A percentile compares a stretch with the other conserved stretches of the same genome.
phyloP scores from a whole-genome alignment of 768 basidiomycete species.

The Postia placenta region DNA sequence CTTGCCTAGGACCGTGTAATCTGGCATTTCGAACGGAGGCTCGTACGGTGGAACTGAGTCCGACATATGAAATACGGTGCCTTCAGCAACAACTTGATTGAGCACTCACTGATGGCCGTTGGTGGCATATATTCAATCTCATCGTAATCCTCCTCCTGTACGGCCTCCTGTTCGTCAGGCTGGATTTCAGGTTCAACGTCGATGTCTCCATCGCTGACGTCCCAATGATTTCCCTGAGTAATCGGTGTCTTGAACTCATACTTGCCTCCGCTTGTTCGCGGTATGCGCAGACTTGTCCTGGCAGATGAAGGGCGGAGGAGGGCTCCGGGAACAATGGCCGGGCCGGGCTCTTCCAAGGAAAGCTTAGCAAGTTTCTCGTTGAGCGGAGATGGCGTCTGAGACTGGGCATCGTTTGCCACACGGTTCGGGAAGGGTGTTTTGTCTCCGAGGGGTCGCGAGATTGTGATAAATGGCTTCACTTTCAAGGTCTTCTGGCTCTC shows the following conservation, averaged over 20 bases:
- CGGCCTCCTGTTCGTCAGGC: slow-evolving; percentile 18
- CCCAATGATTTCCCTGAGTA: slow-evolving; percentile 67
- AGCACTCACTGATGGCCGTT: slow-evolving; percentile 38
- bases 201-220: slow-evolving; percentile 55
- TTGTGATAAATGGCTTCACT: slow-evolving; percentile 19
- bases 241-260: slow-evolving; percentile 56
- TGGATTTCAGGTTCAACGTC: slow-evolving; percentile 24
- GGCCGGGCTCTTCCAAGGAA: slow-evolving; percentile 21
- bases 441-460: slow-evolving; percentile 53
- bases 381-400: slow-evolving; percentile 28
- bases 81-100: neutral
- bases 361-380: slow-evolving; percentile 31
- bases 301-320: slow-evolving; percentile 60
- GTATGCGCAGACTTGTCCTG: slow-evolving; percentile 55
- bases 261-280: slow-evolving; percentile 35
- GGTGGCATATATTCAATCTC: slow-evolving; percentile 56
- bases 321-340: slow-evolving; percentile 26
- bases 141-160: slow-evolving; percentile 28
- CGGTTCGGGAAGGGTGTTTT: slow-evolving; percentile 78
- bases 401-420: slow-evolving; percentile 16
- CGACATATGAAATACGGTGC: neutral
- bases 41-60: slow-evolving; percentile 36
- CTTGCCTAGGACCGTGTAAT: slow-evolving; percentile 38
- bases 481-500: neutral
- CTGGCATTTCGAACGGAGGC: slow-evolving; percentile 43